Evolutionary conservation across 495 filamentous ascomycete genomes (phyloP).

Genomic region (Melanomma pulvis-pyrius): DNA sequence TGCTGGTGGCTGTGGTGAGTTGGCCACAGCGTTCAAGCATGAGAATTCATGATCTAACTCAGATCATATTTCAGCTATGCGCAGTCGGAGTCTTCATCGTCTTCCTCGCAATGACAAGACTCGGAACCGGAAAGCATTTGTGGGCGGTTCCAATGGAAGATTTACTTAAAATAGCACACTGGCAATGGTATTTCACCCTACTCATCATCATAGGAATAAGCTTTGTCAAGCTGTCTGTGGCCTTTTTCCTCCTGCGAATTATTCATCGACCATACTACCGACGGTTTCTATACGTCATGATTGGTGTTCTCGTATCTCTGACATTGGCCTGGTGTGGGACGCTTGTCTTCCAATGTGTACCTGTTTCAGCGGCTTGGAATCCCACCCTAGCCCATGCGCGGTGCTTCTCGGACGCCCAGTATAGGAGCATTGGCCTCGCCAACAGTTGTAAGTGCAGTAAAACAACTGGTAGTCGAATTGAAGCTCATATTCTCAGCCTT

Average conservation of each 20-base stretch:
- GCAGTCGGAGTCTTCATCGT: not conserved
- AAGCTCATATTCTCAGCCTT: not conserved
- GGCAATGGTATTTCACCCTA: slow-evolving; percentile 3
- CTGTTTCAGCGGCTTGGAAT: slow-evolving; percentile 11
- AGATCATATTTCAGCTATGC: not conserved
- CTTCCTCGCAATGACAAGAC: slow-evolving; percentile 1
- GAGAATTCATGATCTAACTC: not conserved
- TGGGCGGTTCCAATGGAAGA: not conserved
- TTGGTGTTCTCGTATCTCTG: slow-evolving; percentile 2
- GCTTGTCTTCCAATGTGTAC: slow-evolving; percentile 18
- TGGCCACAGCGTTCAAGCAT: not conserved
- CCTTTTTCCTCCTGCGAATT: slow-evolving; percentile 12
- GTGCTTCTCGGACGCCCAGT: too few relatives aligned
- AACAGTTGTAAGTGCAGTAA: too few relatives aligned
- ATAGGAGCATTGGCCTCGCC: too few relatives aligned
- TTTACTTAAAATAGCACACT: not conserved
- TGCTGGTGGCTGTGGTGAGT: slow-evolving; percentile 10
- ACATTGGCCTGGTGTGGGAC: not conserved
- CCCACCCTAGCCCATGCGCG: too few relatives aligned
- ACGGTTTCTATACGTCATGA: slow-evolving; percentile 2
- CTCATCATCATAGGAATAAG: slow-evolving; percentile 2
- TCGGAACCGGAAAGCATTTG: not conserved
- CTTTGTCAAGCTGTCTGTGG: slow-evolving; percentile 14
- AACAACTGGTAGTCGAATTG: too few relatives aligned
- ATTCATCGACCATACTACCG: not conserved